Percentiles rank a stretch among this genome's conserved stretches.
Evolutionary conservation across 2,329 filamentous ascomycete species (phyloP).

Genomic region (Fusarium siculi): DNA sequence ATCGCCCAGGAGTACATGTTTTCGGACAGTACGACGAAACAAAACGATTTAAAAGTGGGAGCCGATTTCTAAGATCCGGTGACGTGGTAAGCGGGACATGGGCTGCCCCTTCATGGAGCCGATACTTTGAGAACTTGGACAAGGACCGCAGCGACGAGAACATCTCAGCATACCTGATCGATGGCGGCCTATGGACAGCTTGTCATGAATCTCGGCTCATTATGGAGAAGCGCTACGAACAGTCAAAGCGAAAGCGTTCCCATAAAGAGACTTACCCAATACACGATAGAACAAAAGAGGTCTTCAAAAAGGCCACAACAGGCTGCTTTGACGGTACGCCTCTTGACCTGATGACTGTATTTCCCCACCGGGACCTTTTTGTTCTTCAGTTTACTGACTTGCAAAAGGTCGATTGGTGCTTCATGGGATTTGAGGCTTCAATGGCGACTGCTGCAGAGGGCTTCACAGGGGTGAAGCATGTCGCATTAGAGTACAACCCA

Average conservation of each 20-base stretch:
- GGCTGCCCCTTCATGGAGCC: background rate
- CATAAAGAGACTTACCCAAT: fast-evolving
- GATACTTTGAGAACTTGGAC: background rate
- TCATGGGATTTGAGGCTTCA: fast-evolving
- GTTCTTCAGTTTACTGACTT: background rate
- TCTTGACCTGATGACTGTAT: background rate
- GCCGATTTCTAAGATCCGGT: too few relatives aligned
- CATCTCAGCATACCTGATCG: slow-evolving; percentile 5
- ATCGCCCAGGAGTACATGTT: too few relatives aligned
- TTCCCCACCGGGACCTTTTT: slow-evolving; percentile 10
- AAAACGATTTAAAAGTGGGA: fast-evolving
- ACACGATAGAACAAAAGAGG: fast-evolving
- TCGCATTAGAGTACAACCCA: slow-evolving; percentile 10
- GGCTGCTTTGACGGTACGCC: background rate
- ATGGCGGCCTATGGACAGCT: slow-evolving; percentile 15
- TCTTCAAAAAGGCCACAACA: background rate
- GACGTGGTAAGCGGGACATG: too few relatives aligned
- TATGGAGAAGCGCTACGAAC: background rate
- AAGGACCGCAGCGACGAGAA: background rate
- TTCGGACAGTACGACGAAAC: too few relatives aligned
- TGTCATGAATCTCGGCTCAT: slow-evolving; percentile 11
- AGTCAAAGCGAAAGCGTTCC: background rate
- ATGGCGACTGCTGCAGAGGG: background rate
- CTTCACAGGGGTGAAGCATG: fast-evolving
- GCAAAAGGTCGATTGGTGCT: fast-evolving